phyloP scores from a whole-genome alignment of 257 asterid species.

The Cruciata laevipes region DNA sequence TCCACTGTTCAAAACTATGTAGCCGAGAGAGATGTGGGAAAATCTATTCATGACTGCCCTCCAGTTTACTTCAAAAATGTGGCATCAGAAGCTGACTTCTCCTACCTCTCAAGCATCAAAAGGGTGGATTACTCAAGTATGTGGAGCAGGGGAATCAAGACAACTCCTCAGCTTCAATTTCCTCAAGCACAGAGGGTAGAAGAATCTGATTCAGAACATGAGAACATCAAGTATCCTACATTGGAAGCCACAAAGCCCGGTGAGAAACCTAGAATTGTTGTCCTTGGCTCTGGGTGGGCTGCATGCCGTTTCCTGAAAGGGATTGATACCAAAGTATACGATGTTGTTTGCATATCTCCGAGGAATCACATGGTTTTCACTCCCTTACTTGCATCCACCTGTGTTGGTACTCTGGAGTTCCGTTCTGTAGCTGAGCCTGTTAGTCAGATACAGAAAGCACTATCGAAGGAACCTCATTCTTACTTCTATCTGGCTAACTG shows the following conservation, averaged over 20 bases:
- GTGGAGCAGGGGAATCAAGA: constrained; percentile 50
- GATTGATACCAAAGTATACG: constrained; percentile 61
- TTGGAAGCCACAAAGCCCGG: constrained; percentile 82
- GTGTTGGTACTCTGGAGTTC: constrained; percentile 91
- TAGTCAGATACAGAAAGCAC: constrained; percentile 73
- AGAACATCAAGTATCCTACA: constrained; percentile 52
- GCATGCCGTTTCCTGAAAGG: constrained; percentile 95
- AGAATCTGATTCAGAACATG: constrained; percentile 55
- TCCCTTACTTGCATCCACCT: constrained; percentile 91
- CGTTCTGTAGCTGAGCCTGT: constrained; percentile 95
- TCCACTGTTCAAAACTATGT: constrained; percentile 29
- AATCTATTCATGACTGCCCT: constrained; percentile 20
- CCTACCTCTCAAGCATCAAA: constrained; percentile 28
- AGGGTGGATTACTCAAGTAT: constrained; percentile 18
- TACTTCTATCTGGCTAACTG: constrained; percentile 77
- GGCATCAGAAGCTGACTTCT: constrained; percentile 15
- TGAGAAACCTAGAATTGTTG: constrained; percentile 90
- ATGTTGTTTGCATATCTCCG: constrained; percentile 86
- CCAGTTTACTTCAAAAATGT: constrained; percentile 18
- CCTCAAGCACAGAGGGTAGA: constrained; percentile 50
- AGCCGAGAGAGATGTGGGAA: constrained; percentile 17
- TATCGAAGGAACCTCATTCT: constrained; percentile 86
- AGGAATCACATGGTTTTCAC: constrained; percentile 97
- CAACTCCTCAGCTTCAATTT: constrained; percentile 44
- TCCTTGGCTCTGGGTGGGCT: constrained; percentile 94